Evolutionary conservation across 2,329 filamentous ascomycete genomes (phyloP), one percentile per base, ranked within the genome.

Genomic region (Exophiala sideris): DNA sequence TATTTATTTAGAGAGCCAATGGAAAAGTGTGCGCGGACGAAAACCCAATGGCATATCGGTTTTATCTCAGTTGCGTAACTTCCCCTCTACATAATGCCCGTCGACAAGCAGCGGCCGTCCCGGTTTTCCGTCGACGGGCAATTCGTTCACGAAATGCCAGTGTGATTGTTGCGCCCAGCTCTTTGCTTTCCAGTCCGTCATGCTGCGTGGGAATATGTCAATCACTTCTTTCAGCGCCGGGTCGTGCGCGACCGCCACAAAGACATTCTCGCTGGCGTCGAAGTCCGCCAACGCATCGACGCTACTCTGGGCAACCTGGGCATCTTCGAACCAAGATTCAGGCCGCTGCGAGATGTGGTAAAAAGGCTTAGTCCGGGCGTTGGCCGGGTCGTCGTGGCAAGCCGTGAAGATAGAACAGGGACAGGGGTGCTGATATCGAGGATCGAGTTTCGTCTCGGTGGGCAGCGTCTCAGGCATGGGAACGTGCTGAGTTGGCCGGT

Each of bases 201-300:
- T 49, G 10, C 24, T 49, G 11, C 18, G 20, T 2, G 67, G 65
- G 45, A 69, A 66, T 50, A 61, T 56, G 45, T 65, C 56, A 21
- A 58, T 41, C 7, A 59, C 52, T 12, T 62, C 60, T 5, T 58
- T 48, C 49, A 65, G 39, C 2, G 57, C 54, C 12, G 52, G 45
- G 42, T 67, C 66, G 45, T 69, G 66, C 12, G 64, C 63, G 4
- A 67, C 52, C 14, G 45, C 48, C 1, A 66, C 61, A 32, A 67
- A 58, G 8, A 67, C 59, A 44, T 62, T 57, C 1, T 58, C 51
- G 38, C 57, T 48, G 9, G 60, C 63, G 41, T 67, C 66, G 33
- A 65, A 62, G 18, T 60, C 56, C 41, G 56, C 45, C 10, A 67
- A 34, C 9, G 40, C 58, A n/a, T 62, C 53, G 20, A 67, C 57